Conservation (phyloP, 441 rosid species). For the Erysimum cheiri region DNA sequence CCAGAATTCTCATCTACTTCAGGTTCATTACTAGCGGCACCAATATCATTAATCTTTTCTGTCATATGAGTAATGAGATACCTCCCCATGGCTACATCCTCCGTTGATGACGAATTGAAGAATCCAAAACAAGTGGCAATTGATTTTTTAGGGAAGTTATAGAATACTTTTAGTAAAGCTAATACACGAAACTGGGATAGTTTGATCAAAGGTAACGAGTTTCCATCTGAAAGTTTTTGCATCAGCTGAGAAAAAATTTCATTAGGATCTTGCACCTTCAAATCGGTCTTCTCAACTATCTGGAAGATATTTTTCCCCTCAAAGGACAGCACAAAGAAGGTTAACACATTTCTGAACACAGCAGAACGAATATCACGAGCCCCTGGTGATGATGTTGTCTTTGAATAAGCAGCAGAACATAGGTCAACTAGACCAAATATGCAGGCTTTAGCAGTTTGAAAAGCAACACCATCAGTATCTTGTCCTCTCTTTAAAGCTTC, state of each 20-base stretch:
- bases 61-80: conserved; percentile 70
- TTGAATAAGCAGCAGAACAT: conserved; percentile 67
- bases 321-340: conserved; percentile 67
- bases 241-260: conserved; percentile 63
- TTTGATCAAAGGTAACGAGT: conserved; percentile 59
- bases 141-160: conserved; percentile 67
- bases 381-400: conserved; percentile 56
- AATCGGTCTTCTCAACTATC: conserved; percentile 61
- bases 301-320: conserved; percentile 59
- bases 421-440: conserved; percentile 84
- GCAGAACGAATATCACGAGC: conserved; percentile 65
- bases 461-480: conserved; percentile 75
- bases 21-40: conserved; percentile 48
- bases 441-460: conserved; percentile 84
- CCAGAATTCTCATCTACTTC: conserved; percentile 47
- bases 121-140: conserved; percentile 84
- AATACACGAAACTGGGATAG: conserved; percentile 64
- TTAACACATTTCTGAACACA: conserved; percentile 73
- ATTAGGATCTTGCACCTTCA: conserved; percentile 60
- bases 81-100: conserved; percentile 62
- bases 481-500: conserved; percentile 59
- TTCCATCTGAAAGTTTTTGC: conserved; percentile 63
- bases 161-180: conserved; percentile 66
- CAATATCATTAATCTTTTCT: conserved; percentile 51
- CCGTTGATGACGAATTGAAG: conserved; percentile 55